Percentiles rank a stretch among this genome's conserved stretches.
phyloP scores from a whole-genome alignment of 208 protist genomes.

The Trypanosoma vivax region DNA sequence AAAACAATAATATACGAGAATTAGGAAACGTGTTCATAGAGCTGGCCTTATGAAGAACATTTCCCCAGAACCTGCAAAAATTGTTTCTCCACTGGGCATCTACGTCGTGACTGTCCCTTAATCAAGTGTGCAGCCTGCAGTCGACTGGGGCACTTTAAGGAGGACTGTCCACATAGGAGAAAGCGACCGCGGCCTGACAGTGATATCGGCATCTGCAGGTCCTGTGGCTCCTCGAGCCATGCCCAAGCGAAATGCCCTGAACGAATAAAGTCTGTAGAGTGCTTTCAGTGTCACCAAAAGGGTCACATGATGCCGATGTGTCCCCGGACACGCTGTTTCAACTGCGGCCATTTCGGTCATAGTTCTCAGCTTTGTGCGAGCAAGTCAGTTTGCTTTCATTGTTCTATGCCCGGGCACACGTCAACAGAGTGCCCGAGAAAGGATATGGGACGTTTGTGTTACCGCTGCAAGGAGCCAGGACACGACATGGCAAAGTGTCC shows the following conservation, averaged over 20 bases:
- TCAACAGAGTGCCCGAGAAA: slow-evolving; percentile 75
- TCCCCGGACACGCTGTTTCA: slow-evolving; percentile 81
- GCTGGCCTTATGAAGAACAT: no score
- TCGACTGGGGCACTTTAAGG: slow-evolving; percentile 47
- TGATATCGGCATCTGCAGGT: slow-evolving; percentile 49
- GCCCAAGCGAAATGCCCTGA: slow-evolving; percentile 59
- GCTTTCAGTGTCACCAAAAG: slow-evolving; percentile 77
- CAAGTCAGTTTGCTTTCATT: slow-evolving; percentile 84
- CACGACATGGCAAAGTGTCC: slow-evolving; percentile 79
- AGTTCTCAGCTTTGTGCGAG: slow-evolving; percentile 80
- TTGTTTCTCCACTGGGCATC: no score
- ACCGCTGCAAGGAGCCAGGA: slow-evolving; percentile 83
- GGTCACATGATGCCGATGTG: slow-evolving; percentile 80
- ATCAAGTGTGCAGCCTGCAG: slow-evolving; percentile 53
- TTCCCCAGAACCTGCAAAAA: no score
- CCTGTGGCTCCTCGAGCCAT: slow-evolving; percentile 74
- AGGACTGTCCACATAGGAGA: slow-evolving; percentile 33
- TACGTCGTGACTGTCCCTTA: slow-evolving; percentile 50
- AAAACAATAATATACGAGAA: no score
- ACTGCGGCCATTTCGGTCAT: slow-evolving; percentile 84
- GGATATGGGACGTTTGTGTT: slow-evolving; percentile 70
- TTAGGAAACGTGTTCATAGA: no score
- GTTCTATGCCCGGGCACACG: slow-evolving; percentile 63
- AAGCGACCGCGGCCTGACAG: slow-evolving; percentile 20
- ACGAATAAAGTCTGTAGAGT: slow-evolving; percentile 59